phyloP scores from a whole-genome alignment of 176 grass and related monocot genomes.

The Themeda triandra region DNA sequence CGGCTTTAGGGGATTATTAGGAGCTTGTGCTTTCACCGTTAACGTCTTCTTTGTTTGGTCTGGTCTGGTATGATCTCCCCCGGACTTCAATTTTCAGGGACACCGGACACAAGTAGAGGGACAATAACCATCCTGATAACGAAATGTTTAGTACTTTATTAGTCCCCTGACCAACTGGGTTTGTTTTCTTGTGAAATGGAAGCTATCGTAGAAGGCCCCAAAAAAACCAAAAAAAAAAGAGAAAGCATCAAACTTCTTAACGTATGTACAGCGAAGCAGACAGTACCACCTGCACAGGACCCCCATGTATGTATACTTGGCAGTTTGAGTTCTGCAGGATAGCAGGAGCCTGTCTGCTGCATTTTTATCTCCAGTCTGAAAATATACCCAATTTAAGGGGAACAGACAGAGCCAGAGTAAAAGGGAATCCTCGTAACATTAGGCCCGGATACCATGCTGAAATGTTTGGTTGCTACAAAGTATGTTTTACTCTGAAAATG shows the following conservation, averaged over 20 bases:
- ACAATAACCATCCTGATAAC: not conserved
- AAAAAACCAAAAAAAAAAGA: too few relatives aligned
- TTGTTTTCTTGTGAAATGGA: not conserved
- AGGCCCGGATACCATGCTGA: slow-evolving; percentile 5
- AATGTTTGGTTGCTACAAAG: not conserved
- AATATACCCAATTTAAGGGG: not conserved
- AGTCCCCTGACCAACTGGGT: not conserved
- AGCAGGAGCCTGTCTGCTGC: not conserved
- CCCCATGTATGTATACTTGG: not conserved
- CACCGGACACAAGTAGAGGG: not conserved
- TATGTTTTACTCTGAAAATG: not conserved
- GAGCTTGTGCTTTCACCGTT: not conserved
- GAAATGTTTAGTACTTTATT: not conserved
- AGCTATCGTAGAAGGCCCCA: not conserved
- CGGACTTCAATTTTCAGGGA: not conserved
- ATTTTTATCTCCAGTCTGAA: not conserved
- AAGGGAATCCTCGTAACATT: not conserved
- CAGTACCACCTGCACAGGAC: slow-evolving; percentile 1
- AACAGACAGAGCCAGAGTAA: not conserved
- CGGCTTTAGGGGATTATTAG: not conserved
- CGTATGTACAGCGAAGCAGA: slow-evolving; percentile 6
- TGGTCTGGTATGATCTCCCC: not conserved
- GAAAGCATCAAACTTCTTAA: not conserved
- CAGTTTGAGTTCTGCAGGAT: not conserved
- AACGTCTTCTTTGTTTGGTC: not conserved